These are phyloP conservation scores for Leccinum imitatum DNA, from an alignment of 768 basidiomycete genomes.

Conservation along the genomic window DNA sequence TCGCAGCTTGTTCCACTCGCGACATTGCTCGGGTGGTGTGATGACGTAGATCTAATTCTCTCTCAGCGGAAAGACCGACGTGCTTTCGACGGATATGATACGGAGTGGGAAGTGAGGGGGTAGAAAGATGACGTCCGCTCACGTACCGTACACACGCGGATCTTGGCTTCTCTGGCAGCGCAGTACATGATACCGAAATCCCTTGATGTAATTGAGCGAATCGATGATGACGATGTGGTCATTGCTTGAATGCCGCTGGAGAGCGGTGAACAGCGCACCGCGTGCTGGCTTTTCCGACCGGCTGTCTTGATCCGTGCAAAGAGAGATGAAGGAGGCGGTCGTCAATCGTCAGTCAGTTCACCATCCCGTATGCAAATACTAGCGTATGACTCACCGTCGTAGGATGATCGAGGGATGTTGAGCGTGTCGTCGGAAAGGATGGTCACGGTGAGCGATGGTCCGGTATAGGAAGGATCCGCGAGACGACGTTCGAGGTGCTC, in stretches of 20 bases:
- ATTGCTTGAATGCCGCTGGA: constrained; percentile 68
- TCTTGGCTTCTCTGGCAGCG: constrained; percentile 83
- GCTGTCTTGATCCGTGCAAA: constrained; percentile 49
- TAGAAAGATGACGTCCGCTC: neutral
- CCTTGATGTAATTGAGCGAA: constrained; percentile 96
- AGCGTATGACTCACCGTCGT: constrained; percentile 57
- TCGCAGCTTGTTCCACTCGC: constrained; percentile 67
- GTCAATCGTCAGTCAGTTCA: neutral
- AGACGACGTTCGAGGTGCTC: constrained; percentile 55
- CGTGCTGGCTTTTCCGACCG: constrained; percentile 87
- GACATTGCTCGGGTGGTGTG: constrained; percentile 72
- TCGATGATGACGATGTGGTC: constrained; percentile 88
- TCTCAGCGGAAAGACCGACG: constrained; percentile 6
- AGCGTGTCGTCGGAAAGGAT: constrained; percentile 76
- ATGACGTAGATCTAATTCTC: constrained; percentile 68
- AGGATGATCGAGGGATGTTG: constrained; percentile 60
- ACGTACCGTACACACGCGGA: constrained; percentile 84
- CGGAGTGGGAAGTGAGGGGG: too few species aligned
- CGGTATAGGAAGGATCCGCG: constrained; percentile 48
- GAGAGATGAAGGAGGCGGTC: neutral
- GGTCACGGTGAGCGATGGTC: constrained; percentile 43
- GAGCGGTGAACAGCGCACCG: constrained; percentile 76
- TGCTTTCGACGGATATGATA: neutral
- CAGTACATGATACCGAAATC: constrained; percentile 99
- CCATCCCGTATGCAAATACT: neutral